These are phyloP conservation scores for Petrea volubilis DNA, from an alignment of 257 asterid genomes.

Conservation along the genomic window DNA sequence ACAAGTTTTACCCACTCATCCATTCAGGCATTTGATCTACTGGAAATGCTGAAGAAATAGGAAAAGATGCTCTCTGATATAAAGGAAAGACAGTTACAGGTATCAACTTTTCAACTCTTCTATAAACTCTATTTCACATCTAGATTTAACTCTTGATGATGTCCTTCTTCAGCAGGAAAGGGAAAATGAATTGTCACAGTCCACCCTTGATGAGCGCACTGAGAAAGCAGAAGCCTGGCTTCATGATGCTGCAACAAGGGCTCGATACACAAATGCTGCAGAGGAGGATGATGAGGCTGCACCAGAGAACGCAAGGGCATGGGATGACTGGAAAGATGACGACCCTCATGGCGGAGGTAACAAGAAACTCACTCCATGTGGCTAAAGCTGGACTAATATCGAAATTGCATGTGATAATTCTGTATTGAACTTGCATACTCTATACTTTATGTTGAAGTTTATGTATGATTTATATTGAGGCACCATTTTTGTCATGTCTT, in stretches of 20 bases:
- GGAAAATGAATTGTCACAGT: slow-evolving; percentile 52
- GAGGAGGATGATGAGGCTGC: slow-evolving; percentile 79
- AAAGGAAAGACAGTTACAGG: slow-evolving; percentile 75
- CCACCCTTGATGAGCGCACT: slow-evolving; percentile 76
- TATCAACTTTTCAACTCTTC: slow-evolving; percentile 32
- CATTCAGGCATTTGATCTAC: slow-evolving; percentile 83
- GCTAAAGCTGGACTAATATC: slow-evolving; percentile 34
- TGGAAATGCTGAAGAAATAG: slow-evolving; percentile 94
- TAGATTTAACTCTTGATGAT: slow-evolving; percentile 7
- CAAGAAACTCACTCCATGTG: slow-evolving; percentile 96
- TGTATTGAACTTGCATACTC: background rate
- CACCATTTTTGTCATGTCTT: slow-evolving; percentile 3
- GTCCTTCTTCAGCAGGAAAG: slow-evolving; percentile 56
- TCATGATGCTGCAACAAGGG: slow-evolving; percentile 76
- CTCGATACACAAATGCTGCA: slow-evolving; percentile 65
- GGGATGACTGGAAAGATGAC: slow-evolving; percentile 99
- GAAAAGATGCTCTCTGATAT: slow-evolving; percentile 84
- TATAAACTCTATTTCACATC: background rate
- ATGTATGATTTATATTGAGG: background rate
- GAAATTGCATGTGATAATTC: background rate
- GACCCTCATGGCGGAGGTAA: slow-evolving; percentile 98
- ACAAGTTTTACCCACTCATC: slow-evolving; percentile 17
- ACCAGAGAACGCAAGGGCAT: slow-evolving; percentile 86
- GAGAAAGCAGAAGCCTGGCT: slow-evolving; percentile 92
- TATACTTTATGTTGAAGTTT: background rate